phyloP scores from a whole-genome alignment of 148 eudicot genomes.

The Diospyros kaki region DNA sequence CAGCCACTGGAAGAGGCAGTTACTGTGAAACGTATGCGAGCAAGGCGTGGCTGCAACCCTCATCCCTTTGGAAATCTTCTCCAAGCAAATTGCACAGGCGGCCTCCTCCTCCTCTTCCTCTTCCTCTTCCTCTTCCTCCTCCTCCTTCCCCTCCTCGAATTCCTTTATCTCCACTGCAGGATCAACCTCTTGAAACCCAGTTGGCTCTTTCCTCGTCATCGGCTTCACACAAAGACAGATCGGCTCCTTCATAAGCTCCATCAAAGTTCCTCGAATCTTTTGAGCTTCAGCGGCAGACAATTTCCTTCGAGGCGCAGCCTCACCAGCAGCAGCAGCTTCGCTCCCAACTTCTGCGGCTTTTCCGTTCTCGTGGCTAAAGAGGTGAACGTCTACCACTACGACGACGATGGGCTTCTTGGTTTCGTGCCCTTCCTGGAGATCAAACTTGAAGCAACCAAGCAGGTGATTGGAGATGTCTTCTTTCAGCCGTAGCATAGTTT shows the following conservation, averaged over 20 bases:
- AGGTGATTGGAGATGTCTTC: too few species aligned
- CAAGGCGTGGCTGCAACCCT: not conserved
- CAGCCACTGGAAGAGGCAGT: conserved; percentile 6
- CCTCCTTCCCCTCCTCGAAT: not conserved
- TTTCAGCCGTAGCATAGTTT: too few species aligned
- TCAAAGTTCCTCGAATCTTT: not conserved
- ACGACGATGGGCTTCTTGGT: too few species aligned
- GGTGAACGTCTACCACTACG: too few species aligned
- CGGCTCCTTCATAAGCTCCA: not conserved
- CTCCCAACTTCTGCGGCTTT: too few species aligned
- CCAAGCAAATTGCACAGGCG: conserved; percentile 4
- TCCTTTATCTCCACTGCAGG: not conserved
- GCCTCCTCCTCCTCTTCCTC: not conserved
- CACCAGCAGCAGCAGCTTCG: too few species aligned
- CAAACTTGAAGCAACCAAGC: too few species aligned
- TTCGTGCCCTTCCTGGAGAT: too few species aligned
- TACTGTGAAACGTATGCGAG: not conserved
- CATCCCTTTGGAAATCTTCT: not conserved
- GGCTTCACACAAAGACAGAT: not conserved
- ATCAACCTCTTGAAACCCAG: not conserved
- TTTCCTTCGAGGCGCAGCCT: too few species aligned
- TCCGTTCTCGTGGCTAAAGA: too few species aligned
- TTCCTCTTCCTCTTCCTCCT: not conserved
- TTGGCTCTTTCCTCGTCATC: not conserved
- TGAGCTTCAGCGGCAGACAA: not conserved